Conservation (phyloP, 2,329 filamentous ascomycete genomes). For the Drechslera avenae region DNA sequence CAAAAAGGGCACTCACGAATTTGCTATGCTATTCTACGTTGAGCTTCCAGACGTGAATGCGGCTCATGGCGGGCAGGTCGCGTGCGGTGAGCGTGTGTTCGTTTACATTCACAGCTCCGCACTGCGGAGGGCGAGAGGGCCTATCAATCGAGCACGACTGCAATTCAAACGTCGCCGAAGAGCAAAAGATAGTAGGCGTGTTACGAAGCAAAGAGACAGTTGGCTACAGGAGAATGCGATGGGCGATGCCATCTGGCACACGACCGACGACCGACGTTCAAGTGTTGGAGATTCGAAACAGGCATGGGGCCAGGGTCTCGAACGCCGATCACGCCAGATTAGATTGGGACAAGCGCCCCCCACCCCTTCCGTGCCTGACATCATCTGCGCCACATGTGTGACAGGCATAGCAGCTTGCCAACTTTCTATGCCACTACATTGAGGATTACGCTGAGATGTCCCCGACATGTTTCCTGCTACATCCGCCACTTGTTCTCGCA, state of each 20-base stretch:
- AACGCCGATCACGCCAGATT: slow-evolving; percentile 28
- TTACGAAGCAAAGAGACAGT: slow-evolving; percentile 5
- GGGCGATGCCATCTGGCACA: slow-evolving; percentile 16
- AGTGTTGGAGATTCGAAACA: slow-evolving; percentile 25
- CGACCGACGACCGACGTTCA: slow-evolving; percentile 6
- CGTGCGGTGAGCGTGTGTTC: slow-evolving; percentile 23
- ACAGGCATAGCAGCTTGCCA: slow-evolving; percentile 16
- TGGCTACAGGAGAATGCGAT: slow-evolving; percentile 5
- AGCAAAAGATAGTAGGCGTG: not conserved
- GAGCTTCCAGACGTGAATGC: slow-evolving; percentile 30
- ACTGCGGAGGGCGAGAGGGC: slow-evolving; percentile 8
- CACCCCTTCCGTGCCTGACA: slow-evolving; percentile 29
- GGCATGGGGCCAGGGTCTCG: slow-evolving; percentile 27
- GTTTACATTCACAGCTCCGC: slow-evolving; percentile 25
- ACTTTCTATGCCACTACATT: slow-evolving; percentile 14
- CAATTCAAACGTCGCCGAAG: not conserved
- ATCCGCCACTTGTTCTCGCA: not conserved
- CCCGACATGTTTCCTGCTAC: not conserved
- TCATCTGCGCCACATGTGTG: slow-evolving; percentile 28
- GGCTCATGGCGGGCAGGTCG: slow-evolving; percentile 30
- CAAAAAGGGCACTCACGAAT: slow-evolving; percentile 28
- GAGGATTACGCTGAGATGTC: slow-evolving; percentile 6
- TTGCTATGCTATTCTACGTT: slow-evolving; percentile 22
- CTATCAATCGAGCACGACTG: slow-evolving; percentile 11
- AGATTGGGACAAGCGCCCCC: slow-evolving; percentile 23